Percentiles rank a stretch among this genome's conserved stretches.
Evolutionary conservation across 2,329 filamentous ascomycete genomes (phyloP).

Genomic region (Stagonosporopsis chrysanthemi): DNA sequence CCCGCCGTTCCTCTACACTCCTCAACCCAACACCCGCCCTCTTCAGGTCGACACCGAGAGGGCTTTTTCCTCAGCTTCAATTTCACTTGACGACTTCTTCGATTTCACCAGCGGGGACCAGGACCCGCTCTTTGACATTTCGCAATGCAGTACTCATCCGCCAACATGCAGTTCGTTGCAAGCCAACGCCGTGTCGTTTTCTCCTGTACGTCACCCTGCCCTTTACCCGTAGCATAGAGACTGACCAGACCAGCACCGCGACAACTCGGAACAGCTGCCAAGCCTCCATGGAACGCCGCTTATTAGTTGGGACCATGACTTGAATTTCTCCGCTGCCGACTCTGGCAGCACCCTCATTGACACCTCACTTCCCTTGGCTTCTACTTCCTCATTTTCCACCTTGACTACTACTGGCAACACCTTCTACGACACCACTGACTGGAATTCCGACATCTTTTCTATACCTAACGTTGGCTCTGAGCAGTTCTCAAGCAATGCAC

Average conservation of each 20-base stretch:
- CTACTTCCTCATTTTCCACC: slow-evolving; percentile 32
- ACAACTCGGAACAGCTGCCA: slow-evolving; percentile 26
- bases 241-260: slow-evolving; percentile 28
- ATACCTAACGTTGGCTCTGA: slow-evolving; percentile 24
- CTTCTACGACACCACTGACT: slow-evolving; percentile 33
- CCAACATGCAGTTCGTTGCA: slow-evolving; percentile 33
- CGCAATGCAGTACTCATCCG: slow-evolving; percentile 39
- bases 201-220: slow-evolving; percentile 24
- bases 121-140: slow-evolving; percentile 44
- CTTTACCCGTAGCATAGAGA: neutral
- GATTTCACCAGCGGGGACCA: slow-evolving; percentile 47
- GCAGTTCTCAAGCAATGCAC: slow-evolving; percentile 33
- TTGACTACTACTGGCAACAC: slow-evolving; percentile 28
- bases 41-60: slow-evolving; percentile 43
- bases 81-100: slow-evolving; percentile 48
- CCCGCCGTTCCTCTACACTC: slow-evolving; percentile 27
- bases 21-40: slow-evolving; percentile 40
- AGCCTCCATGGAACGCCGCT: slow-evolving; percentile 36
- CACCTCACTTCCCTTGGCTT: slow-evolving; percentile 32
- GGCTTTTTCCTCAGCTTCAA: slow-evolving; percentile 41
- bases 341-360: slow-evolving; percentile 27
- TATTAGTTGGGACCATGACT: slow-evolving; percentile 40
- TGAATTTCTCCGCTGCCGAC: slow-evolving; percentile 38
- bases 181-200: slow-evolving; percentile 29
- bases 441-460: slow-evolving; percentile 33